Evolutionary conservation across 371 early-diverging fungal genomes (phyloP), one percentile per base, ranked within the genome.

Genomic region (Mortierella sp.): DNA sequence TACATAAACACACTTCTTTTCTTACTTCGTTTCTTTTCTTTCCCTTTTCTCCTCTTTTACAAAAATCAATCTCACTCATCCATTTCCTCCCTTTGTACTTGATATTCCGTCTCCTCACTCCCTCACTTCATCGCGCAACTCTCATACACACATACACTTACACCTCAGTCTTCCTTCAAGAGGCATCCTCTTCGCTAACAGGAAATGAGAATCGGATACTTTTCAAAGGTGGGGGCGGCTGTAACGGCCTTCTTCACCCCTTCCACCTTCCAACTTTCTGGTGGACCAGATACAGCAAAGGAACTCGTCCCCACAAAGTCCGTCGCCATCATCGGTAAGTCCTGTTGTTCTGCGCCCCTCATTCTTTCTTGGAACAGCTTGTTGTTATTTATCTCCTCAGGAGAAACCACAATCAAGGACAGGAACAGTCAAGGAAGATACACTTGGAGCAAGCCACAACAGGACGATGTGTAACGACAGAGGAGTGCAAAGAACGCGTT

Each of bases 291-390:
- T 8, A 4, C 71, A 12, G 46, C 68, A 65, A 71, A 29, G 46
- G 86, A 86, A 18, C 75, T 86, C 4, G 77, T 49, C 11, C 80
- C 78, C 29, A 41, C 73, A 79, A 86, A 82, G 77, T 75, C 82
- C n/a, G 86, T 89, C 7, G 89, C 89, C 60, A 89, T 89, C 79
- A 88, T 89, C 51, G 89, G 89, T 89, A 80, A 16, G 75, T 60
- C 21, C 29, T 41, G 2, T 16, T 29, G 6, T 49, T 7, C 56
- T 44, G 21, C 51, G 11, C 70, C 44, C n/a, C 41, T 43, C 7
- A 35, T 38, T 56, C 10, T 74, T 48, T 5, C 29, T 55, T 27
- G 7, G 41, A 41, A 7, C 41, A 0, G 41, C 3, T 29, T 63
- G 5, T 18, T 63, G 14, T 16, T 32, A 11, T 58, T n/a, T 55